Base-by-base conservation (phyloP, 441 rosid species). In the Biscutella auriculata region DNA sequence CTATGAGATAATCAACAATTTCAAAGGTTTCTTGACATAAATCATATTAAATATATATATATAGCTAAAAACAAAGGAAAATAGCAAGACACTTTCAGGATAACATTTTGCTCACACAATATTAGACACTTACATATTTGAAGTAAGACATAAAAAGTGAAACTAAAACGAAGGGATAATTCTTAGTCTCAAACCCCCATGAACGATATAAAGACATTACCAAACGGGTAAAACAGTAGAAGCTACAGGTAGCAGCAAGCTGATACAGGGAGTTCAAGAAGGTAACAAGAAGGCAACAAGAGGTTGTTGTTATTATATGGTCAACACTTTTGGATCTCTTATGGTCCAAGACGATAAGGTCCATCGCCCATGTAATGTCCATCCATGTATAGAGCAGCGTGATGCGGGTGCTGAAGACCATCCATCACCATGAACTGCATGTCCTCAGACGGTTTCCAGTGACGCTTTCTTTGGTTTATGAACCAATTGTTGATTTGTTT, bases 401-500 rank as follows among this genome's bases (percentile, higher is more conserved):
- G 88, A 44, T 81, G 98, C 0, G 86, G 86, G 62, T 85, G 94
- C 19, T 85, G 91, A 25, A 88, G 76, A 43, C 94, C 97, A 70
- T 92, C 97, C 97, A 92, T 92, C 55, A 88, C 97, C 97, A 92
- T 86, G 79, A 92, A 92, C 58, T 88, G 98, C 92, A 88, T 88
- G 65, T 92, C 98, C 73, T 92, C 98, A 0, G 98, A 88, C n/a
- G 98, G 97, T 73, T 88, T 92, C 98, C 98, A 92, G 53, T 92
- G 98, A 51, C 98, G 79, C 53, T 92, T 92, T 78, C 98, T 78
- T 66, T 92, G 98, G 67, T 92, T 92, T 64, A 92, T 92, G 74
- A 92, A 92, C 98, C 98, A 92, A 52, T 92, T 92, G 49, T 92
- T 92, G 53, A 92, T 92, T 66, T 92, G 98, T 63, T 92, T 92